Base-by-base conservation (phyloP, 2,329 filamentous ascomycete species). In the Neocucurbitaria cava region DNA sequence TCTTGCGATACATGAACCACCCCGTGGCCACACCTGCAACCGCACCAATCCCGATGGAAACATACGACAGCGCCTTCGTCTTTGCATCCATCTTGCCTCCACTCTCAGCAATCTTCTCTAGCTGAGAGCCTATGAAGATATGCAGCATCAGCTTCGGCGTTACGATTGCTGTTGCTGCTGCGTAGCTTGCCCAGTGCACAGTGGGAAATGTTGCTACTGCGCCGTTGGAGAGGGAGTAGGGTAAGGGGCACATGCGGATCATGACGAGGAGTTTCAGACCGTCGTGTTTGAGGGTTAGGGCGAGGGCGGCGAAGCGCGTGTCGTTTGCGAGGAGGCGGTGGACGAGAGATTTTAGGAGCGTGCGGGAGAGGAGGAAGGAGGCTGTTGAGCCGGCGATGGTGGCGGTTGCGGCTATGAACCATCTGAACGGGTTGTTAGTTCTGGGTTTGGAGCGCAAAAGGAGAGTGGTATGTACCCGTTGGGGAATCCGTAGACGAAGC, bases 141-240 rank as follows among this genome's bases (percentile, higher is more conserved):
- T 96, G 91, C 46, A 99, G 87, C 54, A 98, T 82, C 17, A 99
- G 82, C 71, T 98, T 99, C 6, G 95, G 95, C 13, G 84, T 87
- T 10, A 92, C 88, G 15, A 94, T 79, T 2, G 91, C 88, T 0
- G 94, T 98, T 5, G 95, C 94, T 41, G 92, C 74, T 28, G 88
- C 88, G 78, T 96, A 98, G 42, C 85, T 85, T 56, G 83, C 74
- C 36, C 90, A 90, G 21, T 88, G 84, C 30, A 99, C 91, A 28
- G 90, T 96, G 2, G 93, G 93, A 58, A 99, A 93, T 1, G 95
- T 98, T 26, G 92, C 92, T 50, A 99, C 86, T 56, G 96, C 96
- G 46, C 92, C 95, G 72, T 99, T 99, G 71, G 90, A 93, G 64
- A 98, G 81, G 47, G 90, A 95, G 75, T 96, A 99, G 13, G 95